Base-by-base conservation (phyloP, 306 rosid genomes). In the Prunus padus region DNA sequence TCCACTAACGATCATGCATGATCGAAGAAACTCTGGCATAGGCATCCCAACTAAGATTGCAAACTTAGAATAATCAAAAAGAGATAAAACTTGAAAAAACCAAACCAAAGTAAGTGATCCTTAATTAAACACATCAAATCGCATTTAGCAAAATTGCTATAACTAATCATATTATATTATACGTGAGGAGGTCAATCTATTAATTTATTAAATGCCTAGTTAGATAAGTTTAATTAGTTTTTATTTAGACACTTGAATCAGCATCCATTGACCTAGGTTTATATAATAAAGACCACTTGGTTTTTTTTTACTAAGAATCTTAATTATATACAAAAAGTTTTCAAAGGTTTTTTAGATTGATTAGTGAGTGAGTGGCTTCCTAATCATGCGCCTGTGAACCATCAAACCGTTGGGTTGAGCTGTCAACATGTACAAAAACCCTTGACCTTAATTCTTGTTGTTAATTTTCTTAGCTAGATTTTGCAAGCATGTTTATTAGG, bases 251-350 rank as follows among this genome's bases (percentile, higher is more conserved):
- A 60, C 46, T 71, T 63, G 72, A 74, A 80, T 69, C 25, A 65
- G 45, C 80, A 57, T 55, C 23, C 69, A 64, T 69, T 76, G 84
- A 81, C 80, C 54, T 71, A 14, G 52, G 66, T 30, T 69, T 4
- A 52, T 64, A 65, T 55, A 75, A 64, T 64, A 64, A 51, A 5
- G 12, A 44, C 65, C 81, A 76, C 77, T 69, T 62, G 73, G 47
- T 3, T 61, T 80, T 31, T 31, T 10, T 55, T 55, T n/a, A 28
- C 11, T 75, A 62, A 19, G 20, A 30, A 74, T 47, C 6, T 47
- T 46, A 18, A 33, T 33, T 46, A 28, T 22, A 56, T 20, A 52
- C 8, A 52, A 52, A 28, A 19, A 31, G 28, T 15, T 61, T 74
- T 40, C 14, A 12, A 37, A 12, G 0, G 0, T 23, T 56, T 42